These are phyloP conservation scores for Articulospora tetracladia DNA, from an alignment of 495 filamentous ascomycete genomes.

Conservation along the genomic window DNA sequence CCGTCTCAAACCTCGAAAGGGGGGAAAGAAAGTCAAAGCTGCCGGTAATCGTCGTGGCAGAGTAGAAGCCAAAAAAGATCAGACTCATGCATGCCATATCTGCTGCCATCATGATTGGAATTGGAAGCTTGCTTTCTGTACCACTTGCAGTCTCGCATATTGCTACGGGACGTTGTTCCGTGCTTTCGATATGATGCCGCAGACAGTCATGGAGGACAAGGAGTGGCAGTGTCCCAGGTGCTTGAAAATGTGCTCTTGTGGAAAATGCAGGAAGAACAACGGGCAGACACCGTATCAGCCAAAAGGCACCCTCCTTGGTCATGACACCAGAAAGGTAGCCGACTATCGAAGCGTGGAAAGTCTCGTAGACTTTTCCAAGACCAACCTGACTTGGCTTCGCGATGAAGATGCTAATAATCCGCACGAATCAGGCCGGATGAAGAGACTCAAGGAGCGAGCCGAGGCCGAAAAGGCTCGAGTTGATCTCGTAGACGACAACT, in stretches of 20 bases:
- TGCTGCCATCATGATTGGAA: slow-evolving; percentile 67
- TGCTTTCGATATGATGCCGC: slow-evolving; percentile 82
- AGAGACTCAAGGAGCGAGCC: slow-evolving; percentile 45
- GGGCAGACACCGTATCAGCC: slow-evolving; percentile 66
- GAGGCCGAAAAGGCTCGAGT: slow-evolving; percentile 48
- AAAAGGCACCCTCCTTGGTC: slow-evolving; percentile 76
- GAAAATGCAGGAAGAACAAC: slow-evolving; percentile 55
- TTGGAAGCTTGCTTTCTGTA: slow-evolving; percentile 80
- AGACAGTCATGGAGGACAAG: slow-evolving; percentile 69
- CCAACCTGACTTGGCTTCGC: slow-evolving; percentile 76
- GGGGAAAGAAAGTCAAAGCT: slow-evolving; percentile 11
- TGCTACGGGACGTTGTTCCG: slow-evolving; percentile 88
- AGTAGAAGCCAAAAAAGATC: slow-evolving; percentile 7
- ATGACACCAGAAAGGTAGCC: slow-evolving; percentile 82
- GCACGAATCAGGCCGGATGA: slow-evolving; percentile 46
- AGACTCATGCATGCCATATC: slow-evolving; percentile 64
- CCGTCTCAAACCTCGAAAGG: slow-evolving; percentile 42
- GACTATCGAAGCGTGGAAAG: slow-evolving; percentile 85
- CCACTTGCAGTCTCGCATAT: slow-evolving; percentile 67
- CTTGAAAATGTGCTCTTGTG: slow-evolving; percentile 77
- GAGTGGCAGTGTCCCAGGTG: slow-evolving; percentile 89
- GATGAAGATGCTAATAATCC: slow-evolving; percentile 45
- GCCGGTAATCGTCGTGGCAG: slow-evolving; percentile 8
- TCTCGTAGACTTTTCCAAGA: slow-evolving; percentile 77
- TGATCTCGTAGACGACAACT: slow-evolving; percentile 18